Conservation (phyloP, 129 eudicot genomes). For the Tanacetum coccineum region DNA sequence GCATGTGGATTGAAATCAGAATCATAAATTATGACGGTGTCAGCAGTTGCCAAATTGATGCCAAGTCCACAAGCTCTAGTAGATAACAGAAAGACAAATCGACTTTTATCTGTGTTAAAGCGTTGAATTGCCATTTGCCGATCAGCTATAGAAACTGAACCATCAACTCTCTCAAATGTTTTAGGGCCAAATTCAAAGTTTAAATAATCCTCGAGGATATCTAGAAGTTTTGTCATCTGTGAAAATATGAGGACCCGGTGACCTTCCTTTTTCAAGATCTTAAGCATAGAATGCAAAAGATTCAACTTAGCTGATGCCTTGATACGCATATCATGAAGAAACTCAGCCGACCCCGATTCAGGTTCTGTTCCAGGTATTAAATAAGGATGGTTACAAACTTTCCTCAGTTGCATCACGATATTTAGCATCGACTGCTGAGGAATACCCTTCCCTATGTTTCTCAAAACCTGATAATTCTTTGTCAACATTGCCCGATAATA, state of each 20-base stretch:
- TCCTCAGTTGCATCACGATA: conserved; percentile 90
- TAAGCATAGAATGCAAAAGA: conserved; percentile 88
- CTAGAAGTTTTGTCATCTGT: conserved; percentile 95
- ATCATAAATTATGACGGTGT: conserved; percentile 94
- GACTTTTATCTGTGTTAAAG: conserved; percentile 80
- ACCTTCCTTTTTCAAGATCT: conserved; percentile 61
- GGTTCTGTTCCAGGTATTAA: conserved; percentile 96
- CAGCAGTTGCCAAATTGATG: conserved; percentile 97
- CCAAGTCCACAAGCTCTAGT: conserved; percentile 98
- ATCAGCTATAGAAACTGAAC: conserved; percentile 88
- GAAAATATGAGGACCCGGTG: conserved; percentile 92
- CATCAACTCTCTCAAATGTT: conserved; percentile 94
- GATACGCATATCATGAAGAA: conserved; percentile 96
- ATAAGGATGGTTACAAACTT: conserved; percentile 95
- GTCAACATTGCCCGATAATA: conserved; percentile 98
- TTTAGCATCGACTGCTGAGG: conserved; percentile 92
- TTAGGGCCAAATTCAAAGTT: conserved; percentile 76
- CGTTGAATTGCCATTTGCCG: conserved; percentile 89
- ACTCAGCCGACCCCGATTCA: conserved; percentile 74
- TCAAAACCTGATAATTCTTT: conserved; percentile 79
- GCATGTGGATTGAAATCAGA: conserved; percentile 99
- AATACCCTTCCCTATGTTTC: conserved; percentile 85
- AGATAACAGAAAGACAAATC: conserved; percentile 81
- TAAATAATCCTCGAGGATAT: conserved; percentile 91
- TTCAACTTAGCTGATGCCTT: conserved; percentile 94